Evolutionary conservation across 257 asterid genomes (phyloP).

Genomic region (Lavandula angustifolia): DNA sequence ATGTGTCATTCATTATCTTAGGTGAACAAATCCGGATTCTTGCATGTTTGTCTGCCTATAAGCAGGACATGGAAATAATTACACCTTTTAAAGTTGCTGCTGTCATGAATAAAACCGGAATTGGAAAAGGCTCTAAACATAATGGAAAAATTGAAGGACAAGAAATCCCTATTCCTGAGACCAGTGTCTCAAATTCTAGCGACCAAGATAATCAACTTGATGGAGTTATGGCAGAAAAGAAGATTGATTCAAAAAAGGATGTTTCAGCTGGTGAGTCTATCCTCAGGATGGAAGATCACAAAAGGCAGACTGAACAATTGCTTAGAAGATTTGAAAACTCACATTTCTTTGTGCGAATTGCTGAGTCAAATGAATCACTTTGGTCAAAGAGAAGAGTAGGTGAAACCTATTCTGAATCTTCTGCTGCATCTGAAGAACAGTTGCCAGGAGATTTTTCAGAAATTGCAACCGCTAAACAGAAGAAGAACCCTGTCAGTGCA

Average conservation of each 20-base stretch:
- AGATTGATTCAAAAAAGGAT: constrained; percentile 45
- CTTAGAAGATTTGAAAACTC: constrained; percentile 69
- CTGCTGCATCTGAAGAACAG: constrained; percentile 47
- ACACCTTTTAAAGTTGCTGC: constrained; percentile 99
- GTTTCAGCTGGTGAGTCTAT: constrained; percentile 78
- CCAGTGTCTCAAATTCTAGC: constrained; percentile 32
- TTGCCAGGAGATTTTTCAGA: constrained; percentile 22
- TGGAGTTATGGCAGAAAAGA: not conserved
- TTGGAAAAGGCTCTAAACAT: constrained; percentile 50
- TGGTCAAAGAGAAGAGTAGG: constrained; percentile 75
- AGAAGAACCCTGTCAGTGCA: constrained; percentile 53
- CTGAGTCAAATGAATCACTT: constrained; percentile 77
- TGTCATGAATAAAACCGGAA: constrained; percentile 76
- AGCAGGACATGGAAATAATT: constrained; percentile 87
- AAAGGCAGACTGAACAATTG: constrained; percentile 70
- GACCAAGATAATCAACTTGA: constrained; percentile 47
- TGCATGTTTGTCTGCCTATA: constrained; percentile 85
- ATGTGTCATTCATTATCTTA: constrained; percentile 33
- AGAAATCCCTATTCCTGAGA: constrained; percentile 40
- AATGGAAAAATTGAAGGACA: constrained; percentile 50
- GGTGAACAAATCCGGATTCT: constrained; percentile 89
- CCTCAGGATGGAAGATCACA: constrained; percentile 84
- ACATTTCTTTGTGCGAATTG: constrained; percentile 85
- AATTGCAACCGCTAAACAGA: constrained; percentile 36
- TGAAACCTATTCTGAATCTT: constrained; percentile 38